Conservation (phyloP, 2,329 filamentous ascomycete genomes). For the Alternaria incomplexa region DNA sequence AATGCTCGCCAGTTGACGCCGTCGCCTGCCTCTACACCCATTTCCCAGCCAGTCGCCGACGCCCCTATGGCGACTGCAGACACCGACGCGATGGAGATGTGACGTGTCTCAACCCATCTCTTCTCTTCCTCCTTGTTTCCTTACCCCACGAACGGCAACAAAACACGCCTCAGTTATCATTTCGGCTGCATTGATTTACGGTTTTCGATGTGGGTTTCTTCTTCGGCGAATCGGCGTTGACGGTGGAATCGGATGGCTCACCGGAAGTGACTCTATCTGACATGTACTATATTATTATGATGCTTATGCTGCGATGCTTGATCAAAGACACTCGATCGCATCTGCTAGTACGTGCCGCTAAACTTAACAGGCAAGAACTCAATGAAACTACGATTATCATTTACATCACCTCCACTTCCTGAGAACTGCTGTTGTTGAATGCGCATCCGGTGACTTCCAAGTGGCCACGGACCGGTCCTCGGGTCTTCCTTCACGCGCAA, state of each 20-base stretch:
- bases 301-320: slow-evolving; percentile 43
- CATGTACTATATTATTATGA: slow-evolving; percentile 40
- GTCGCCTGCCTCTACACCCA: slow-evolving; percentile 31
- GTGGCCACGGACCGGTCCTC: background rate
- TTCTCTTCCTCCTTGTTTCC: slow-evolving; percentile 22
- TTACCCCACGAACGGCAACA: slow-evolving; percentile 26
- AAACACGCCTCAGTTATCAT: slow-evolving; percentile 27
- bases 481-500: background rate
- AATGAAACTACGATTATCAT: slow-evolving; percentile 27
- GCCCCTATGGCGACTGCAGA: slow-evolving; percentile 29
- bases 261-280: slow-evolving; percentile 30
- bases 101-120: slow-evolving; percentile 7
- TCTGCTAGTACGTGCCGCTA: slow-evolving; percentile 32
- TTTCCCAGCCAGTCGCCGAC: slow-evolving; percentile 19
- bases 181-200: slow-evolving; percentile 26
- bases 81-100: slow-evolving; percentile 47
- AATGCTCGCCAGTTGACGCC: slow-evolving; percentile 46
- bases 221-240: slow-evolving; percentile 41
- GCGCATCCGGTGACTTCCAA: background rate
- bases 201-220: slow-evolving; percentile 34
- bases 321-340: slow-evolving; percentile 42
- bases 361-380: slow-evolving; percentile 30
- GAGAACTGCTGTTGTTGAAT: background rate
- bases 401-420: background rate
- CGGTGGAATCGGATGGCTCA: slow-evolving; percentile 39